Evolutionary conservation across 2,329 filamentous ascomycete genomes (phyloP).

Genomic region (Epichloe sylvatica): DNA sequence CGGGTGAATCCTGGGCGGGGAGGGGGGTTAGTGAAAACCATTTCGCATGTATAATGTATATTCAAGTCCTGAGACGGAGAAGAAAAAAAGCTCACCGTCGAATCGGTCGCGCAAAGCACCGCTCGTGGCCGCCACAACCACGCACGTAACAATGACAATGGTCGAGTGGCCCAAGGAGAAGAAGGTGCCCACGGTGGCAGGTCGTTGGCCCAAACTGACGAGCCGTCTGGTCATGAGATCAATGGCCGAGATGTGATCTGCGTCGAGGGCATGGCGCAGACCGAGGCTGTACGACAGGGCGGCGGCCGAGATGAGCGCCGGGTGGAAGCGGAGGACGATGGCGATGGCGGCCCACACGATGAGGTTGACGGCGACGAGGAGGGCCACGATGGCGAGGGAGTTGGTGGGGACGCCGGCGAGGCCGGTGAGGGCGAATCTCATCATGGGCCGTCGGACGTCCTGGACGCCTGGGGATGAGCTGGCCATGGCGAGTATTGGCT

Average conservation of each 20-base stretch:
- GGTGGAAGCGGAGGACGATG: constrained; percentile 38
- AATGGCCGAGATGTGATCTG: constrained; percentile 80
- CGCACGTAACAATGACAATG: constrained; percentile 77
- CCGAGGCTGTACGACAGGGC: constrained; percentile 80
- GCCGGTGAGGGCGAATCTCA: neutral
- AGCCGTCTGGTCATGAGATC: constrained; percentile 88
- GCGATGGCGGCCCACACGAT: constrained; percentile 41
- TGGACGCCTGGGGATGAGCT: neutral
- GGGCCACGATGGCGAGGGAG: constrained; percentile 33
- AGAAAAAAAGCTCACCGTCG: constrained; percentile 27
- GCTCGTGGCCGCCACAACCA: constrained; percentile 82
- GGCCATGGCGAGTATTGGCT: too few relatives aligned
- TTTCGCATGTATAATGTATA: neutral
- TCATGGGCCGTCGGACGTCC: neutral
- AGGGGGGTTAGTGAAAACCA: neutral
- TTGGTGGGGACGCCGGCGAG: constrained; percentile 3
- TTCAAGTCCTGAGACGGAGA: neutral
- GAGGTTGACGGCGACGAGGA: constrained; percentile 37
- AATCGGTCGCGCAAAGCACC: constrained; percentile 72
- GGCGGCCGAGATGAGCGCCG: constrained; percentile 60
- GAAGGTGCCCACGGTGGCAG: constrained; percentile 85
- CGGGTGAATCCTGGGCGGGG: constrained; percentile 45
- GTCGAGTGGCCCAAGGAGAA: constrained; percentile 92
- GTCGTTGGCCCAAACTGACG: constrained; percentile 69
- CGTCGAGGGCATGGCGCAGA: constrained; percentile 87